Conservation (phyloP, 1,284 basidiomycete species). For the Leccinum subrobustum region DNA sequence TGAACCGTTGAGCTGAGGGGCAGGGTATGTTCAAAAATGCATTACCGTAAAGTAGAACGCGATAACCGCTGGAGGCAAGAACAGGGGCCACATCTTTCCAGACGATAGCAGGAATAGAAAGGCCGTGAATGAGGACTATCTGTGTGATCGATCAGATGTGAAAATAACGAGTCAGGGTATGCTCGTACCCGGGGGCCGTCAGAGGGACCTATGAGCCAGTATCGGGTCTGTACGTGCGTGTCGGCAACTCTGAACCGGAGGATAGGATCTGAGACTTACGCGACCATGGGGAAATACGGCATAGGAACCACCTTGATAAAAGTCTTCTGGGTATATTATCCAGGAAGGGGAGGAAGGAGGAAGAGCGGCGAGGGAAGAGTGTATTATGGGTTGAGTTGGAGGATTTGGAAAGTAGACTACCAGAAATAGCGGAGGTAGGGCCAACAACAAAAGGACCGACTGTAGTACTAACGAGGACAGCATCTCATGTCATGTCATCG, state of each 20-base stretch:
- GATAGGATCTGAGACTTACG: slow-evolving; percentile 32
- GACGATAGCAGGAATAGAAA: slow-evolving; percentile 73
- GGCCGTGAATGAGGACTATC: slow-evolving; percentile 75
- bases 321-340: slow-evolving; percentile 68
- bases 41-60: slow-evolving; percentile 70
- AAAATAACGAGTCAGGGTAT: neutral
- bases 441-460: slow-evolving; percentile 52
- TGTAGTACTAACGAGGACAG: slow-evolving; percentile 13
- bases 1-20: slow-evolving; percentile 4
- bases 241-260: neutral
- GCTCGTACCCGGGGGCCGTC: slow-evolving; percentile 60
- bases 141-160: slow-evolving; percentile 26
- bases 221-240: slow-evolving; percentile 52
- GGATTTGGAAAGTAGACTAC: slow-evolving; percentile 62
- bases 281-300: slow-evolving; percentile 59
- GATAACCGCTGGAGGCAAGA: slow-evolving; percentile 63
- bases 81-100: slow-evolving; percentile 71
- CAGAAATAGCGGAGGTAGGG: slow-evolving; percentile 58
- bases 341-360: slow-evolving; percentile 53
- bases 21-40: neutral
- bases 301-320: slow-evolving; percentile 65
- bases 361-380: slow-evolving; percentile 59
- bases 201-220: slow-evolving; percentile 73
- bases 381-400: slow-evolving; percentile 46
- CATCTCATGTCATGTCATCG: neutral